Evolutionary conservation across 2,329 filamentous ascomycete species (phyloP).

Genomic region (Botryotinia convoluta): DNA sequence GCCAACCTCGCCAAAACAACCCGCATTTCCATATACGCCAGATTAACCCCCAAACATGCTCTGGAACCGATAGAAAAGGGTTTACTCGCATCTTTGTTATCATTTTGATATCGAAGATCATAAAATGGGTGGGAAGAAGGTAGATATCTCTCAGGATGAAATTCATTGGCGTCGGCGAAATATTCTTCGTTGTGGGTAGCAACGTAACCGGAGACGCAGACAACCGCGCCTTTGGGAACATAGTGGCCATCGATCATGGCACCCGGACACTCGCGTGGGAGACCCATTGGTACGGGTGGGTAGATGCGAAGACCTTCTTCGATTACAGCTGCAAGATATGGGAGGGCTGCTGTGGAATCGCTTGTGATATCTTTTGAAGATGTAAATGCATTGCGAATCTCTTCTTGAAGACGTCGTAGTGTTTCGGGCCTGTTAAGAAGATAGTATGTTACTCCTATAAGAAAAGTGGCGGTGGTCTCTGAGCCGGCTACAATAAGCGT

Average conservation of each 20-base stretch:
- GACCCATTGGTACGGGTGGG: slow-evolving; percentile 10
- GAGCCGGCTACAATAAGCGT: slow-evolving; percentile 16
- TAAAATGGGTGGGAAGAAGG: background rate
- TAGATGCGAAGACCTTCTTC: slow-evolving; percentile 21
- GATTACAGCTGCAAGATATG: slow-evolving; percentile 16
- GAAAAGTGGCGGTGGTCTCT: slow-evolving; percentile 14
- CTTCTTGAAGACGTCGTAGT: background rate
- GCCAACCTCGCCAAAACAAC: slow-evolving; percentile 11
- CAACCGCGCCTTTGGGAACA: background rate
- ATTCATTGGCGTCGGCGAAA: slow-evolving; percentile 4
- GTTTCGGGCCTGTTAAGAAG: slow-evolving; percentile 11
- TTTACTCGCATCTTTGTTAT: slow-evolving; percentile 14
- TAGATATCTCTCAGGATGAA: slow-evolving; percentile 18
- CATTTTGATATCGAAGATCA: slow-evolving; percentile 2
- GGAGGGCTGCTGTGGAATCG: slow-evolving; percentile 7
- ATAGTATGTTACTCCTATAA: slow-evolving; percentile 6
- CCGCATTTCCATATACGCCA: slow-evolving; percentile 19
- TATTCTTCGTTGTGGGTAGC: slow-evolving; percentile 1
- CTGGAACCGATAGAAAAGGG: slow-evolving; percentile 7
- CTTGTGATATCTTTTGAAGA: background rate
- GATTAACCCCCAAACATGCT: slow-evolving; percentile 8
- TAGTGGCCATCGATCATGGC: slow-evolving; percentile 7
- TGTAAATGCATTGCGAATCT: background rate
- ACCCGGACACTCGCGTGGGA: slow-evolving; percentile 12
- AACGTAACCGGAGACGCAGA: slow-evolving; percentile 3